phyloP scores from a whole-genome alignment of 1,284 basidiomycete species.

The Rhodotorula sp. region DNA sequence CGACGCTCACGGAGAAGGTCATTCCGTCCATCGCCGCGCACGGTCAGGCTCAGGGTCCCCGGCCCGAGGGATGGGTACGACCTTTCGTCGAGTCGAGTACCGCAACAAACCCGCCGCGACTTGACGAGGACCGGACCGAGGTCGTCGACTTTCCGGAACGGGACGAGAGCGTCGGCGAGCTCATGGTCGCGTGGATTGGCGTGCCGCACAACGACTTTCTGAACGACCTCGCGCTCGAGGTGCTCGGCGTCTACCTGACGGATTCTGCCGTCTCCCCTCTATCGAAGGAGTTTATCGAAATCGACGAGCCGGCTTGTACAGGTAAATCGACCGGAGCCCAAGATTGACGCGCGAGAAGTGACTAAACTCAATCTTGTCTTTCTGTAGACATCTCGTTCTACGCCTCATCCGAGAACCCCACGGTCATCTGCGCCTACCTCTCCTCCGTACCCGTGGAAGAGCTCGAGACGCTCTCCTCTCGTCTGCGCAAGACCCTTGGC shows the following conservation, averaged over 20 bases:
- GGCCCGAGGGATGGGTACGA: slow-evolving; percentile 78
- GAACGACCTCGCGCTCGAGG: slow-evolving; percentile 77
- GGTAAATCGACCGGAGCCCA: slow-evolving; percentile 50
- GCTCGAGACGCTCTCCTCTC: slow-evolving; percentile 68
- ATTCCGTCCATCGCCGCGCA: slow-evolving; percentile 76
- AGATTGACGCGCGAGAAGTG: neutral
- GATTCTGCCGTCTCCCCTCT: slow-evolving; percentile 84
- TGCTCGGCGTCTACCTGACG: slow-evolving; percentile 84
- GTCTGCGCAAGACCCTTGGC: slow-evolving; percentile 67
- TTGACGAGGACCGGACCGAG: slow-evolving; percentile 53
- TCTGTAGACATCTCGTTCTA: slow-evolving; percentile 78
- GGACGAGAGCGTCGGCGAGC: slow-evolving; percentile 87
- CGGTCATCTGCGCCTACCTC: slow-evolving; percentile 73
- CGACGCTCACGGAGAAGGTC: slow-evolving; percentile 73
- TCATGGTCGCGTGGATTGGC: slow-evolving; percentile 76
- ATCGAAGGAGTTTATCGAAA: slow-evolving; percentile 91
- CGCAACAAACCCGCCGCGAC: slow-evolving; percentile 31
- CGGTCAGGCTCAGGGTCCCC: slow-evolving; percentile 63
- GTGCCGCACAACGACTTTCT: slow-evolving; percentile 66
- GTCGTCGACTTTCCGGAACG: slow-evolving; percentile 94
- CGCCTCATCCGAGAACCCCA: slow-evolving; percentile 68
- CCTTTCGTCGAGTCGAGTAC: slow-evolving; percentile 81
- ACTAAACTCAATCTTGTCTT: slow-evolving; percentile 49
- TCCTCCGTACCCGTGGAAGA: slow-evolving; percentile 80
- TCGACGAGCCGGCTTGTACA: slow-evolving; percentile 77